Percentiles rank a stretch among this genome's conserved stretches.
Conservation (phyloP, 352 stramenopile genomes). For the Phytophthora sp. region DNA sequence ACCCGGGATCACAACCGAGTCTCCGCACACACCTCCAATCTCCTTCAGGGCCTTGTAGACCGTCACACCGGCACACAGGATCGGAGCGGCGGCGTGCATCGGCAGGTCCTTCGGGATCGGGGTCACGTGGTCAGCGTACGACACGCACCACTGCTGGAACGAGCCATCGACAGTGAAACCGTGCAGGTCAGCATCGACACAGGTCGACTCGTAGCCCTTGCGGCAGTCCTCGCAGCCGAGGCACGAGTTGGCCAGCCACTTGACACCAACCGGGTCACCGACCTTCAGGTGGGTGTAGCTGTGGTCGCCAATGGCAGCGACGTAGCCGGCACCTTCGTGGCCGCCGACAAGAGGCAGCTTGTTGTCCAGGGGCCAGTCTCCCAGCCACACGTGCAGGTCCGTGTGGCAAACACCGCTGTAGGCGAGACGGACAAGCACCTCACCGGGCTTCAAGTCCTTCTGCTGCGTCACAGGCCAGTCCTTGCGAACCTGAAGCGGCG, state of each 20-base stretch:
- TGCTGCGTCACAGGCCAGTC: constrained; percentile 55
- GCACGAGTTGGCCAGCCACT: constrained; percentile 48
- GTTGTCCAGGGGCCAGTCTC: constrained; percentile 36
- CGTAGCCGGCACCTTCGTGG: constrained; percentile 54
- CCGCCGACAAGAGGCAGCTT: constrained; percentile 49
- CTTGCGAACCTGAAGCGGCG: constrained; percentile 48
- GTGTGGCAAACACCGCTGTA: constrained; percentile 59
- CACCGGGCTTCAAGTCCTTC: constrained; percentile 45
- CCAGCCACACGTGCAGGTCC: constrained; percentile 44
- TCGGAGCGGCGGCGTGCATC: constrained; percentile 46
- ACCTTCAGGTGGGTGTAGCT: constrained; percentile 41
- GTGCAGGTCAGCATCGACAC: constrained; percentile 33
- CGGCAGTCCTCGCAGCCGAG: constrained; percentile 49
- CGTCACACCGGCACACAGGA: constrained; percentile 90
- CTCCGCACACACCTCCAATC: constrained; percentile 41
- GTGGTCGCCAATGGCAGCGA: constrained; percentile 45
- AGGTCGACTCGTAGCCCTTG: constrained; percentile 48
- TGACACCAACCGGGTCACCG: constrained; percentile 45
- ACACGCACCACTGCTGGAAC: constrained; percentile 58
- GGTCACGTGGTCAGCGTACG: constrained; percentile 69
- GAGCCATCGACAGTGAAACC: constrained; percentile 40
- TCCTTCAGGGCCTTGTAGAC: constrained; percentile 81
- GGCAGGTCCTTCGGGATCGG: constrained; percentile 60
- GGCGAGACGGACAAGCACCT: constrained; percentile 55
- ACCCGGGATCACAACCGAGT: constrained; percentile 65